A percentile compares a stretch with the other conserved stretches of the same genome.
These are phyloP conservation scores for Casuarina cunninghamiana DNA, from an alignment of 306 rosid species.

Conservation along the genomic window DNA sequence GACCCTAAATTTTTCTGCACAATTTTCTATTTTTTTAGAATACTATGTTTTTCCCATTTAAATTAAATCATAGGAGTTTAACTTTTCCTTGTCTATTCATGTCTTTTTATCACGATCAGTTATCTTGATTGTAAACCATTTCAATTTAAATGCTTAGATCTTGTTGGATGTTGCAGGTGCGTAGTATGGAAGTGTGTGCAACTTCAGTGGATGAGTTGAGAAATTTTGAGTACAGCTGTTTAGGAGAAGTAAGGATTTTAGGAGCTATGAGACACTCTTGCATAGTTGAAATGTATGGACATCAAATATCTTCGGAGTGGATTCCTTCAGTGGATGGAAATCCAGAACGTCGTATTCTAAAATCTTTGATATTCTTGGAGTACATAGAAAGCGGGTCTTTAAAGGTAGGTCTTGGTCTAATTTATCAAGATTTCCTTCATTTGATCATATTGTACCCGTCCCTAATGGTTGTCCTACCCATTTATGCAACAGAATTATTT, in stretches of 20 bases:
- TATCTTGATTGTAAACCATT: constrained; percentile 18
- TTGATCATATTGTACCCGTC: constrained; percentile 8
- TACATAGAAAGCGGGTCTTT: constrained; percentile 81
- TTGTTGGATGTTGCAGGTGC: constrained; percentile 61
- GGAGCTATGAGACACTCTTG: constrained; percentile 80
- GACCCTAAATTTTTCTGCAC: background rate
- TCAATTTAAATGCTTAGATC: constrained; percentile 5
- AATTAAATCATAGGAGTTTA: background rate
- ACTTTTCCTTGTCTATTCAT: background rate
- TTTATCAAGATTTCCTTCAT: background rate
- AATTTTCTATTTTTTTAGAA: background rate
- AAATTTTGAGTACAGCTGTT: constrained; percentile 73
- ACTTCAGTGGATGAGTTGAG: constrained; percentile 57
- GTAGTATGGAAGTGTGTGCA: constrained; percentile 56
- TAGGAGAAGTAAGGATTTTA: constrained; percentile 94
- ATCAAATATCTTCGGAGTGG: constrained; percentile 82
- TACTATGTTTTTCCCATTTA: background rate
- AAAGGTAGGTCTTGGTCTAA: constrained; percentile 49
- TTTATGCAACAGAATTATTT: constrained; percentile 57
- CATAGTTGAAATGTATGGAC: constrained; percentile 93
- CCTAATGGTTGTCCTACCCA: constrained; percentile 9
- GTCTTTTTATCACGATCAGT: background rate
- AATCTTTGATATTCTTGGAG: constrained; percentile 85
- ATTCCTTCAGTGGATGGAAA: constrained; percentile 64
- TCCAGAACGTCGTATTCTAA: constrained; percentile 55